Evolutionary conservation across 495 filamentous ascomycete genomes (phyloP).

Genomic region (Halenospora varia): DNA sequence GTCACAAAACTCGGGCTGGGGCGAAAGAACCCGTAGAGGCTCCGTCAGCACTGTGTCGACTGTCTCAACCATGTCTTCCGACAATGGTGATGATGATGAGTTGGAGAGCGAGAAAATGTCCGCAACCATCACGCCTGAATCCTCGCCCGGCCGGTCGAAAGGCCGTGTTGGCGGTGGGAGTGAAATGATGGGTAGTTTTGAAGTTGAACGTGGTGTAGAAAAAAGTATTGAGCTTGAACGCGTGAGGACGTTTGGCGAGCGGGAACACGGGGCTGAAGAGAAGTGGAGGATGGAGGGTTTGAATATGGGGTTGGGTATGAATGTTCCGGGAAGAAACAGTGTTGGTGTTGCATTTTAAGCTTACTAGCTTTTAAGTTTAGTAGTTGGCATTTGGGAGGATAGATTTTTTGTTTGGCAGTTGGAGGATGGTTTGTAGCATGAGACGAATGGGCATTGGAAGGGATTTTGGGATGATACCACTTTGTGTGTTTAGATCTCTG

Average conservation of each 20-base stretch:
- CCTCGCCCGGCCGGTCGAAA: conserved; percentile 14
- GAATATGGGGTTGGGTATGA: background rate
- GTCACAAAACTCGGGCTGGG: background rate
- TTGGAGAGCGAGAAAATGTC: background rate
- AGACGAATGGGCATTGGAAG: no score
- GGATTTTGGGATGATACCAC: background rate
- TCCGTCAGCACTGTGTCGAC: conserved; percentile 37
- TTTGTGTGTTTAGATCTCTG: background rate
- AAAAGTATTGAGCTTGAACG: conserved; percentile 28
- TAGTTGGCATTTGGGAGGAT: background rate
- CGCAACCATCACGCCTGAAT: conserved; percentile 26
- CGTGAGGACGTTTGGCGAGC: conserved; percentile 27
- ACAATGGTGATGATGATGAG: background rate
- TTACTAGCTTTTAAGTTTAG: background rate
- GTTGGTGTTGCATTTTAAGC: conserved; percentile 42
- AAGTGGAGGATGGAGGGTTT: conserved; percentile 2
- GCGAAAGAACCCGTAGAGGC: conserved; percentile 28
- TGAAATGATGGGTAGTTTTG: conserved; percentile 27
- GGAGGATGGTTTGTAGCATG: no score
- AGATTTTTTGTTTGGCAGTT: no score
- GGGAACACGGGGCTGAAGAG: conserved; percentile 8
- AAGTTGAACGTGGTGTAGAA: conserved; percentile 22
- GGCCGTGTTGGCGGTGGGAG: conserved; percentile 34
- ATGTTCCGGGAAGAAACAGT: conserved; percentile 32
- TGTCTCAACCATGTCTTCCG: conserved; percentile 7